Percentiles rank a stretch among this genome's conserved stretches.
phyloP scores from a whole-genome alignment of 73 alveolate genomes.

The Tetrahymena borealis region DNA sequence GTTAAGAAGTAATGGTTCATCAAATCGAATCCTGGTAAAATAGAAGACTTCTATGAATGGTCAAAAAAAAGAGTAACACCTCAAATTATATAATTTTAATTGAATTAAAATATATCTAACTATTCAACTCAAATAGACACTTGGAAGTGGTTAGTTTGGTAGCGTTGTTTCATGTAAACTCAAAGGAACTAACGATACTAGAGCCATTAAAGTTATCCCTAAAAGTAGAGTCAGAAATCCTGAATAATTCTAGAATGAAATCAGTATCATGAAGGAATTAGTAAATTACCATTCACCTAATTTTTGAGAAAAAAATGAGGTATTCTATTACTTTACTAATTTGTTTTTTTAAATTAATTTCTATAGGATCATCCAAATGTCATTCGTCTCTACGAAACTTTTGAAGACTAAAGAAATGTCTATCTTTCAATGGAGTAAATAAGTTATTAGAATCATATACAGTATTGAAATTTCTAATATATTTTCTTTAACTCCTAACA shows the following conservation, averaged over 20 bases:
- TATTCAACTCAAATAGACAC: slow-evolving; percentile 18
- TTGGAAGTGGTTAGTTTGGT: slow-evolving; percentile 89
- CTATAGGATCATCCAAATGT: slow-evolving; percentile 66
- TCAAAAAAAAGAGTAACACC: slow-evolving; percentile 16
- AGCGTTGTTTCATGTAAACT: slow-evolving; percentile 74
- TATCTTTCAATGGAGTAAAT: slow-evolving; percentile 62
- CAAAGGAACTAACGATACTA: slow-evolving; percentile 54
- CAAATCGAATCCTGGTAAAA: slow-evolving; percentile 15
- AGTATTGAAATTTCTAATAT: neutral
- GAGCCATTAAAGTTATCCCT: slow-evolving; percentile 82
- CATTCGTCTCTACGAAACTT: slow-evolving; percentile 61
- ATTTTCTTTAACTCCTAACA: neutral
- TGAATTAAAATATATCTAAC: neutral
- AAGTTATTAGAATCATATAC: neutral
- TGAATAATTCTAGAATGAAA: slow-evolving; percentile 55
- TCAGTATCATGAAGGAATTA: slow-evolving; percentile 36
- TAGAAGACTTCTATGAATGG: slow-evolving; percentile 36
- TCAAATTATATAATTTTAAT: neutral
- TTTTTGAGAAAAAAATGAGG: no score
- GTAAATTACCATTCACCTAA: neutral
- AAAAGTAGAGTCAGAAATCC: slow-evolving; percentile 53
- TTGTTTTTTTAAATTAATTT: no score
- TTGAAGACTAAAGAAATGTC: slow-evolving; percentile 61
- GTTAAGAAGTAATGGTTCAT: slow-evolving; percentile 28
- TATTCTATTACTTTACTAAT: no score